Percentiles rank a stretch among this genome's conserved stretches.
Evolutionary conservation across 1,139 yeast species (phyloP).

Genomic region (Taiozyma onychis): DNA sequence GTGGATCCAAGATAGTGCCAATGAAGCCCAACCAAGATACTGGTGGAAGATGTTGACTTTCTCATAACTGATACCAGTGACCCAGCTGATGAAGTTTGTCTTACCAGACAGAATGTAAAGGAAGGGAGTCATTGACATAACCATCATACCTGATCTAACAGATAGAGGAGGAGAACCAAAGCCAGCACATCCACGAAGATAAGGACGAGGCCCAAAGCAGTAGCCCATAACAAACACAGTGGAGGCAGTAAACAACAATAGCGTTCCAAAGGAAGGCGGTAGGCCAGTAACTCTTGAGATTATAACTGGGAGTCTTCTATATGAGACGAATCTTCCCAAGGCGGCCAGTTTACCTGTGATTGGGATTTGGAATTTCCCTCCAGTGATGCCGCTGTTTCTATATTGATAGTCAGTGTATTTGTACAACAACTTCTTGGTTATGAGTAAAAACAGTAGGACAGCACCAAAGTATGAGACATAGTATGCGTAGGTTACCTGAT

Average conservation of each 20-base stretch:
- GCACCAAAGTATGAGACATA: conserved; percentile 42
- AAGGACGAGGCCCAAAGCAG: conserved; percentile 44
- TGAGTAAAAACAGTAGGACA: conserved; percentile 33
- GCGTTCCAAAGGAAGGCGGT: conserved; percentile 47
- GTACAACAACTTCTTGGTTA: conserved; percentile 37
- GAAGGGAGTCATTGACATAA: conserved; percentile 49
- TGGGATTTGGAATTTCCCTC: conserved; percentile 5
- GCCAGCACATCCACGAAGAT: conserved; percentile 50
- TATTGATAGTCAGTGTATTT: conserved; percentile 32
- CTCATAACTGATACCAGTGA: conserved; percentile 55
- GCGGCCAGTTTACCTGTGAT: conserved; percentile 27
- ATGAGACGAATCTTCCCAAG: conserved; percentile 41
- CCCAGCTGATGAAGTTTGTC: conserved; percentile 40
- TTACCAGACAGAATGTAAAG: conserved; percentile 48
- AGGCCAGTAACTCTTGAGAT: conserved; percentile 38
- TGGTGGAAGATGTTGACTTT: conserved; percentile 49
- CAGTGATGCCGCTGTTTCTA: conserved; percentile 14
- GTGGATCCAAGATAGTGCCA: conserved; percentile 47
- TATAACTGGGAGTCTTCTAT: conserved; percentile 39
- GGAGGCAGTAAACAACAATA: conserved; percentile 36
- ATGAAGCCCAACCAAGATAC: conserved; percentile 34
- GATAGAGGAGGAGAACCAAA: conserved; percentile 68
- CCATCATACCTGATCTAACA: conserved; percentile 47
- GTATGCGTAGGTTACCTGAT: conserved; percentile 37
- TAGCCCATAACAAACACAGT: conserved; percentile 42